Conservation (phyloP, 2,329 filamentous ascomycete species). For the Phialophora expanda region DNA sequence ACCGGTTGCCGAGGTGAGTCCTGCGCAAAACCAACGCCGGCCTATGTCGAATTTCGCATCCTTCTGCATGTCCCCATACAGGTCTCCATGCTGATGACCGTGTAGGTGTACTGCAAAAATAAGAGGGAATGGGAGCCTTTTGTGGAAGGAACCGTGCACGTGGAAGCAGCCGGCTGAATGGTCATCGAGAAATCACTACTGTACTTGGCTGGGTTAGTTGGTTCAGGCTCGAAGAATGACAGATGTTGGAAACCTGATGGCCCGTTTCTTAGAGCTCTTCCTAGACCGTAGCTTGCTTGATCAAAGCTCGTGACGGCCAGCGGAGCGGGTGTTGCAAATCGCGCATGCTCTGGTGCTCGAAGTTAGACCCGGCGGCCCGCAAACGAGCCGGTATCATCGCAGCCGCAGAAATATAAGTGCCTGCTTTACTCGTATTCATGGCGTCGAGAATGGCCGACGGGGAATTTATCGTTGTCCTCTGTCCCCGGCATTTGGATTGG, state of each 20-base stretch:
- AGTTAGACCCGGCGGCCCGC: neutral
- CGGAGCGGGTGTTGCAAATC: neutral
- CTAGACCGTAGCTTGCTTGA: neutral
- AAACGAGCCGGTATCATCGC: no score
- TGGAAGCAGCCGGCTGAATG: slow-evolving; percentile 1
- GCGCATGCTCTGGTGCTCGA: neutral
- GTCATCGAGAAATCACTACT: neutral
- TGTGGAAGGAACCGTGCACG: slow-evolving; percentile 10
- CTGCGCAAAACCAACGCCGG: neutral
- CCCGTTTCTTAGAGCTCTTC: neutral
- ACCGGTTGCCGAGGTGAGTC: slow-evolving; percentile 14
- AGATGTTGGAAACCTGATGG: neutral
- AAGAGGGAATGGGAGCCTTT: slow-evolving; percentile 25
- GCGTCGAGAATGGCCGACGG: neutral
- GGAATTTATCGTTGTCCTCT: neutral
- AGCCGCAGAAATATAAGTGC: neutral
- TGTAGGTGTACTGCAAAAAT: slow-evolving; percentile 25
- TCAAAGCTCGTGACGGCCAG: neutral
- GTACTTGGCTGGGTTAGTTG: neutral
- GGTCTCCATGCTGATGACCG: neutral
- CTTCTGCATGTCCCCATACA: neutral
- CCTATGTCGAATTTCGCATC: neutral
- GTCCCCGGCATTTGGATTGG: neutral
- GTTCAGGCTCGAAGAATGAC: neutral
- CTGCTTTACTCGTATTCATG: neutral